These are phyloP conservation scores for Fulvia fulva DNA, from an alignment of 2,329 filamentous ascomycete species.

Conservation along the genomic window DNA sequence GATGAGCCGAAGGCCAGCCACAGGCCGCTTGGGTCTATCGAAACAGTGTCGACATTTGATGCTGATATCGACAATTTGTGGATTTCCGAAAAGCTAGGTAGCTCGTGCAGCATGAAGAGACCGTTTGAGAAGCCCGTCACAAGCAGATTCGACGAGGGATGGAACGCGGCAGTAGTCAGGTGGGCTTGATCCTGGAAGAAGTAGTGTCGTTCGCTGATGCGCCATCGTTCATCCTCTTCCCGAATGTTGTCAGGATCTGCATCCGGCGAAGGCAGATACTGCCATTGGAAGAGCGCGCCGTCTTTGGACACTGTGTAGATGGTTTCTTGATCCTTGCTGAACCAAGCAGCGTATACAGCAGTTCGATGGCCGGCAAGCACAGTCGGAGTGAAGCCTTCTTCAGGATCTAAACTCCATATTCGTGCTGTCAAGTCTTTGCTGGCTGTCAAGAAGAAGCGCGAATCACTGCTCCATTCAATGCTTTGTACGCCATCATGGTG, in stretches of 20 bases:
- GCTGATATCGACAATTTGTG: constrained; percentile 93
- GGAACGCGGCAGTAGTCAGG: constrained; percentile 86
- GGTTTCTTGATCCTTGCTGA: constrained; percentile 87
- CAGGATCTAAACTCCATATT: constrained; percentile 88
- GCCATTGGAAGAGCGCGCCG: constrained; percentile 93
- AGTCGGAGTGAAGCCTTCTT: constrained; percentile 85
- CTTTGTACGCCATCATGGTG: constrained; percentile 84
- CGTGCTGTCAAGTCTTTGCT: constrained; percentile 89
- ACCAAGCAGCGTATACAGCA: constrained; percentile 90
- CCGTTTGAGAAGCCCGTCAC: constrained; percentile 95
- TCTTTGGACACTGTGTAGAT: constrained; percentile 97
- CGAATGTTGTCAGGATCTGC: constrained; percentile 50
- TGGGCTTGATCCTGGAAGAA: constrained; percentile 89
- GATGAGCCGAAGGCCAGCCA: constrained; percentile 97
- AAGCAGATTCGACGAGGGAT: constrained; percentile 81
- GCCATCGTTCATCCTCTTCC: constrained; percentile 73
- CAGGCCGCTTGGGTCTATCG: constrained; percentile 89
- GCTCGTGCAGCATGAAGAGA: constrained; percentile 87
- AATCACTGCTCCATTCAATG: constrained; percentile 95
- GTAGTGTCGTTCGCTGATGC: constrained; percentile 85
- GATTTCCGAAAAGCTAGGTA: constrained; percentile 93
- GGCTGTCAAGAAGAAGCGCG: constrained; percentile 86
- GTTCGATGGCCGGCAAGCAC: constrained; percentile 88
- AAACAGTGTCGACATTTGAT: constrained; percentile 91
- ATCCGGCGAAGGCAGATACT: constrained; percentile 62